Conservation (phyloP, 345 rosid species). For the Eutrema japonicum region DNA sequence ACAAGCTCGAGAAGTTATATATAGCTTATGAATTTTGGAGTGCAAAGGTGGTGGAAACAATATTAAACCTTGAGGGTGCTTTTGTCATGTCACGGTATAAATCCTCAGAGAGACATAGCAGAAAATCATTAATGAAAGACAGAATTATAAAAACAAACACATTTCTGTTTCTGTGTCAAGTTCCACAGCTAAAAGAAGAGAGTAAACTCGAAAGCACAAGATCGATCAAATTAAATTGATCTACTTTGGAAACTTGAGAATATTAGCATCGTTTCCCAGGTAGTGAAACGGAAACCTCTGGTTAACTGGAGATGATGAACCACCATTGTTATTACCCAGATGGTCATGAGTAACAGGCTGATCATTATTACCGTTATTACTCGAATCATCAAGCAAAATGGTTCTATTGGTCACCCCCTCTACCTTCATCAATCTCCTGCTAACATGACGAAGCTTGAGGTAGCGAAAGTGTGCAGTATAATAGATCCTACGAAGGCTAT, state of each 20-base stretch:
- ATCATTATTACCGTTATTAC: conserved; percentile 29
- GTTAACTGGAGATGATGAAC: conserved; percentile 43
- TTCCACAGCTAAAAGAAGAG: conserved; percentile 40
- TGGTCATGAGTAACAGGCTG: conserved; percentile 27
- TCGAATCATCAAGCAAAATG: conserved; percentile 19
- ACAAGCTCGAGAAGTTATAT: no score
- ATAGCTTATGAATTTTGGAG: no score
- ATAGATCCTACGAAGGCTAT: no score
- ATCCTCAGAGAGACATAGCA: conserved; percentile 9
- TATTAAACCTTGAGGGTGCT: background rate
- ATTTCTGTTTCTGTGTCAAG: conserved; percentile 22
- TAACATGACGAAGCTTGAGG: no score
- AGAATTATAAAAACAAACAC: background rate
- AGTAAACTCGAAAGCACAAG: conserved; percentile 24
- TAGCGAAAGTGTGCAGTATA: no score
- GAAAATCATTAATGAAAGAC: conserved; percentile 14
- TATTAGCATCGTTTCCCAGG: conserved; percentile 57
- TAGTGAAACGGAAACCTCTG: conserved; percentile 70
- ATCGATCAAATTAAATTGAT: conserved; percentile 7
- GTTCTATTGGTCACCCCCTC: no score
- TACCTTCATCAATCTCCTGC: no score
- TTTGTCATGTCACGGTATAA: background rate
- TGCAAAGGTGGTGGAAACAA: no score
- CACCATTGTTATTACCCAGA: conserved; percentile 43
- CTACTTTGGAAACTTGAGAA: conserved; percentile 64